A percentile compares a stretch with the other conserved stretches of the same genome.
Conservation (phyloP, 1,284 basidiomycete genomes). For the Ganoderma boninense region DNA sequence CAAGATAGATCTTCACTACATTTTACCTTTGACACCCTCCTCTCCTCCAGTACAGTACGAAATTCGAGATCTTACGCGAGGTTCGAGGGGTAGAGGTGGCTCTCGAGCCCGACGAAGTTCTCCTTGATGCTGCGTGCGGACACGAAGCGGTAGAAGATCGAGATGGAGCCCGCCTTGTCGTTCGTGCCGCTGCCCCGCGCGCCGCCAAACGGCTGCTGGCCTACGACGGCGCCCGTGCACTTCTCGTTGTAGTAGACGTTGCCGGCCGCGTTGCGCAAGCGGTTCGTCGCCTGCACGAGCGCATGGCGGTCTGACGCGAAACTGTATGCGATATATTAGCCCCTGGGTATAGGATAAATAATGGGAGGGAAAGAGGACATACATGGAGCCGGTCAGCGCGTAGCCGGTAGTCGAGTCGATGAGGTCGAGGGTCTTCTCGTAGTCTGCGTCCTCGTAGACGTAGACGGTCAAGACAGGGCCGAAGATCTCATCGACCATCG, state of each 20-base stretch:
- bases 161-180: constrained; percentile 95
- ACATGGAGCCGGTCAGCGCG: constrained; percentile 92
- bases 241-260: constrained; percentile 97
- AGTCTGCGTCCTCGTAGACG: constrained; percentile 87
- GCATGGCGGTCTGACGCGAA: constrained; percentile 85
- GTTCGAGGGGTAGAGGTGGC: constrained; percentile 89
- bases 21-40: not conserved
- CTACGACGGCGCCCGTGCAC: constrained; percentile 95
- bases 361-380: constrained; percentile 11
- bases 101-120: constrained; percentile 84
- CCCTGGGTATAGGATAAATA: not conserved
- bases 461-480: constrained; percentile 96
- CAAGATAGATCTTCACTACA: constrained; percentile 12
- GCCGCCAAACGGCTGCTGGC: constrained; percentile 98
- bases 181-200: constrained; percentile 95
- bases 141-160: constrained; percentile 91
- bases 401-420: constrained; percentile 92
- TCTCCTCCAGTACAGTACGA: not conserved
- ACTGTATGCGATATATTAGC: constrained; percentile 49
- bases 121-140: constrained; percentile 97
- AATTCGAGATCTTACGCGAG: constrained; percentile 53
- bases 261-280: constrained; percentile 86
- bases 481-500: constrained; percentile 97
- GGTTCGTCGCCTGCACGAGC: constrained; percentile 78
- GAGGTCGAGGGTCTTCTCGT: constrained; percentile 86